phyloP scores from a whole-genome alignment of 1,284 basidiomycete genomes.

The Hemileia vastatrix region DNA sequence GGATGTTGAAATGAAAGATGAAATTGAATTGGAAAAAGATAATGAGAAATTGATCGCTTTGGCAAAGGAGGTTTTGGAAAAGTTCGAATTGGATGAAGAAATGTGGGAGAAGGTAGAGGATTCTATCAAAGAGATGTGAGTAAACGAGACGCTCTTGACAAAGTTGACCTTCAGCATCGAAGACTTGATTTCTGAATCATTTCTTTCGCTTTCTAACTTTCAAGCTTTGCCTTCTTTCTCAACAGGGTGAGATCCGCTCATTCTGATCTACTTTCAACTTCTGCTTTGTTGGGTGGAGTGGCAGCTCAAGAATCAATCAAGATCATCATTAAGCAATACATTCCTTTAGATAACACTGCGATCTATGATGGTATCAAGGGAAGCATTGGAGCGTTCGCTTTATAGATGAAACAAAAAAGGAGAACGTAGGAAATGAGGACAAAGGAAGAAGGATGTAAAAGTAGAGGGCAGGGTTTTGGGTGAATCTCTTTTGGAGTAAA shows the following conservation, averaged over 20 bases:
- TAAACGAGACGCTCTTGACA: neutral
- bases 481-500: no score
- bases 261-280: slow-evolving; percentile 34
- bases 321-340: slow-evolving; percentile 40
- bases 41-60: no score
- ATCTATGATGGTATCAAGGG: slow-evolving; percentile 41
- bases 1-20: no score
- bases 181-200: neutral
- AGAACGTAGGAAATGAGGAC: no score
- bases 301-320: slow-evolving; percentile 43
- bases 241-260: slow-evolving; percentile 33
- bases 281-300: slow-evolving; percentile 38
- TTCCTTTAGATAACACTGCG: slow-evolving; percentile 38
- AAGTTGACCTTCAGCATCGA: neutral
- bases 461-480: no score
- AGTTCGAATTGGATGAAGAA: no score
- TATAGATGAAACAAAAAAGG: slow-evolving; percentile 21
- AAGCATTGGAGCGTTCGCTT: slow-evolving; percentile 34
- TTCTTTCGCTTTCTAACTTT: slow-evolving; percentile 2
- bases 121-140: slow-evolving; percentile 30
- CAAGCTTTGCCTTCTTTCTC: no score
- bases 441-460: no score
- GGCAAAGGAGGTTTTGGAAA: no score
- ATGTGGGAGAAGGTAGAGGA: slow-evolving; percentile 29
- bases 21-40: no score